A percentile compares a stretch with the other conserved stretches of the same genome.
phyloP scores from a whole-genome alignment of 2,329 filamentous ascomycete genomes.

The Hymenoscyphus salicellus region DNA sequence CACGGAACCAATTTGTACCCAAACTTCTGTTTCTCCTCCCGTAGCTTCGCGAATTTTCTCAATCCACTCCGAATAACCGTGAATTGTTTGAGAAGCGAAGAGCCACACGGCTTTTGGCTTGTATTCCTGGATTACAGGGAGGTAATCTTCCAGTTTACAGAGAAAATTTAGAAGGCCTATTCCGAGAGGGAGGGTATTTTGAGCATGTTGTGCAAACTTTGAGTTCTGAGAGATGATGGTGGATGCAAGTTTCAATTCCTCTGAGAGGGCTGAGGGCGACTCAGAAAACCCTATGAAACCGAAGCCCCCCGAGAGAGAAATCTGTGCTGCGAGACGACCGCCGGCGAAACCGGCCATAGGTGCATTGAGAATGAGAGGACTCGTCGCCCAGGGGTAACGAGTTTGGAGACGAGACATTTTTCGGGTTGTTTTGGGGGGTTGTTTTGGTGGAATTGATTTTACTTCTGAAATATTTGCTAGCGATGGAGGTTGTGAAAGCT shows the following conservation, averaged over 20 bases:
- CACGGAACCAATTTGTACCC: slow-evolving; percentile 38
- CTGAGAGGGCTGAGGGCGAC: neutral
- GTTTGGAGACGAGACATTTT: neutral
- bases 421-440: neutral
- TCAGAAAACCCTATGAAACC: slow-evolving; percentile 43
- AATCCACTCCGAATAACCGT: slow-evolving; percentile 34
- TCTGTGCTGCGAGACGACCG: slow-evolving; percentile 53
- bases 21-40: slow-evolving; percentile 32
- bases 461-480: too few relatives aligned
- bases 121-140: neutral
- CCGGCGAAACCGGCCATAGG: slow-evolving; percentile 65
- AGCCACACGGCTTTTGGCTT: slow-evolving; percentile 45
- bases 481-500: too few relatives aligned
- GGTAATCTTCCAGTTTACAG: neutral
- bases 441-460: too few relatives aligned
- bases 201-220: neutral
- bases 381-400: slow-evolving; percentile 55
- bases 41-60: slow-evolving; percentile 28
- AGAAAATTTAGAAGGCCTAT: slow-evolving; percentile 5
- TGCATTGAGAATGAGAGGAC: slow-evolving; percentile 58
- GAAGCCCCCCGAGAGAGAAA: slow-evolving; percentile 53
- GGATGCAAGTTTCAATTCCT: slow-evolving; percentile 5
- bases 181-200: slow-evolving; percentile 4
- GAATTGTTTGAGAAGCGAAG: slow-evolving; percentile 40
- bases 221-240: neutral